Conservation (phyloP, 2,329 filamentous ascomycete species). For the Paecilomyces dactylethromorphus region DNA sequence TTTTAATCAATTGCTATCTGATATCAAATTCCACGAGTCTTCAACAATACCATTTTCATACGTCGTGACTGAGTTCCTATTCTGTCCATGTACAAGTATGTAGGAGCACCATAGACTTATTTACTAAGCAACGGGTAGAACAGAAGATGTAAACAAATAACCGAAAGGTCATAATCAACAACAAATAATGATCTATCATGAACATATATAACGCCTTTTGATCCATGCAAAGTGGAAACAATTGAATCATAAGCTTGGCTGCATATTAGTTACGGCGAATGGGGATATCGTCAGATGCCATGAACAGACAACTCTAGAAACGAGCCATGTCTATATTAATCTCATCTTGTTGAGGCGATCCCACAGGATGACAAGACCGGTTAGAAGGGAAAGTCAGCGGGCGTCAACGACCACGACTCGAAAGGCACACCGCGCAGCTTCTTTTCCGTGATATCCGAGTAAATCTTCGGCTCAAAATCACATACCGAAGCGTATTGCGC, state of each 20-base stretch:
- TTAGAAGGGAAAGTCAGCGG: background rate
- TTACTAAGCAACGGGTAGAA: too few relatives aligned
- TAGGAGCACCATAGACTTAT: background rate
- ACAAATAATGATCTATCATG: background rate
- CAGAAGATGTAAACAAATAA: background rate
- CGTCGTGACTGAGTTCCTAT: too few relatives aligned
- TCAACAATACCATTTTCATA: background rate
- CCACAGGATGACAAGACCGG: background rate
- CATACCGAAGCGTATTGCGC: constrained; percentile 29
- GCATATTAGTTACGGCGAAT: background rate
- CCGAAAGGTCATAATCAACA: background rate
- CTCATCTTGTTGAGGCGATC: background rate
- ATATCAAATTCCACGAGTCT: background rate
- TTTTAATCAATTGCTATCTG: background rate
- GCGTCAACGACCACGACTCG: constrained; percentile 34
- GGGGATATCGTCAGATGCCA: background rate
- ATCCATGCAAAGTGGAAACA: background rate
- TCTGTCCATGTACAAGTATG: background rate
- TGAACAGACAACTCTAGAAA: background rate
- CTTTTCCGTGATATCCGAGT: constrained; percentile 20
- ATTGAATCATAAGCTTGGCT: background rate
- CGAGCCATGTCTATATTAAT: background rate
- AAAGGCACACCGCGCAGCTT: constrained; percentile 29
- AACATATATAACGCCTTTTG: background rate
- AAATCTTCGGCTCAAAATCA: constrained; percentile 35